Evolutionary conservation across 2,329 filamentous ascomycete species (phyloP).

Genomic region (Graphilbum fragrans): DNA sequence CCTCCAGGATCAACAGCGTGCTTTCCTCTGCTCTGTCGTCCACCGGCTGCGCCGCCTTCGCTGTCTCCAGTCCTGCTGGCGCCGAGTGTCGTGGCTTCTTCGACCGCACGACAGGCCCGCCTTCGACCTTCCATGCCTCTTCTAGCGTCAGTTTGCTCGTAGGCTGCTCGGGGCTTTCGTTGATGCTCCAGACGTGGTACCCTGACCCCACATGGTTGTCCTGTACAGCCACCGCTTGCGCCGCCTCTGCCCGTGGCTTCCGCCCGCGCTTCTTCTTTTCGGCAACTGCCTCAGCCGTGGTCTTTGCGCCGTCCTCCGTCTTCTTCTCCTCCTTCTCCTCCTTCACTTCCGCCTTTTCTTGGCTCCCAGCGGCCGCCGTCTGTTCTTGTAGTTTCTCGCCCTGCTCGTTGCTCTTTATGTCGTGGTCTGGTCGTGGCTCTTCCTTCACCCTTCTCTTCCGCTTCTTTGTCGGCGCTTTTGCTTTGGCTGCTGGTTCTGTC

Average conservation of each 20-base stretch:
- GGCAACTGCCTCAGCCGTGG: slow-evolving; percentile 7
- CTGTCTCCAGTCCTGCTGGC: slow-evolving; percentile 4
- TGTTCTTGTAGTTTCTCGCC: background rate
- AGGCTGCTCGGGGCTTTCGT: slow-evolving; percentile 21
- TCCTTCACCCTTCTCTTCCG: background rate
- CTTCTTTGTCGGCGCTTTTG: too few relatives aligned
- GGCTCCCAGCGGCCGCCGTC: too few relatives aligned
- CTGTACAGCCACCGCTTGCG: slow-evolving; percentile 28
- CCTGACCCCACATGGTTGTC: slow-evolving; percentile 34
- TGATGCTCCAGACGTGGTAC: slow-evolving; percentile 30
- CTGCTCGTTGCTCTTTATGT: too few relatives aligned
- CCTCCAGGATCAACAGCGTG: too few relatives aligned
- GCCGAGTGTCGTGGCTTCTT: slow-evolving; percentile 8
- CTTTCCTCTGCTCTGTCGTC: background rate
- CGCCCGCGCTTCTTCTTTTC: slow-evolving; percentile 15
- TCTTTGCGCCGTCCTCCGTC: background rate
- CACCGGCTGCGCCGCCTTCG: background rate
- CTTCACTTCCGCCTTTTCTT: background rate
- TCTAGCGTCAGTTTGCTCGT: slow-evolving; percentile 16
- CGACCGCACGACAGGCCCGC: background rate
- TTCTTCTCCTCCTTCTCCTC: background rate
- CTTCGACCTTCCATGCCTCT: background rate
- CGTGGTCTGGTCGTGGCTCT: too few relatives aligned
- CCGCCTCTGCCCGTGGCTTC: slow-evolving; percentile 8
- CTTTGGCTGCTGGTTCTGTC: background rate